Evolutionary conservation across 192 early-diverging fungal species (phyloP).

Genomic region (Piromyces sp.): DNA sequence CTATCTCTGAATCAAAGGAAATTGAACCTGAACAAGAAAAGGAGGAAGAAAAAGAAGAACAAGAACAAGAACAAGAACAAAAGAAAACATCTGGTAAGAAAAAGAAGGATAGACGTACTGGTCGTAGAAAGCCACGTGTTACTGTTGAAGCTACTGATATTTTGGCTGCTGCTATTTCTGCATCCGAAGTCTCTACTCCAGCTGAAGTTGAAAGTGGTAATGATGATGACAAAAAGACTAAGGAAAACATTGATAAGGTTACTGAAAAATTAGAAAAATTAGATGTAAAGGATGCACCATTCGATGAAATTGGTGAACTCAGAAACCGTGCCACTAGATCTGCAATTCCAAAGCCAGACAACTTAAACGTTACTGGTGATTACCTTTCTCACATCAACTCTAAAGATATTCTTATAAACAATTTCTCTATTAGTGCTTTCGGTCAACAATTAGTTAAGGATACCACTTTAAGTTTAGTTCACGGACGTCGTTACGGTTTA

Average conservation of each 20-base stretch:
- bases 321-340: constrained; percentile 9
- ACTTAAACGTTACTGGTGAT: constrained; percentile 2
- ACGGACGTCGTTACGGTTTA: constrained; percentile 61
- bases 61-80: background rate
- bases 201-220: background rate
- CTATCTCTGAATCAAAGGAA: too few species aligned
- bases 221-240: background rate
- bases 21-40: background rate
- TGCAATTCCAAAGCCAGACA: constrained; percentile 19
- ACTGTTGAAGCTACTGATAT: background rate
- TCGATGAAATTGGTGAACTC: constrained; percentile 1
- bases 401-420: constrained; percentile 12
- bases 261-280: background rate
- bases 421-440: constrained; percentile 8
- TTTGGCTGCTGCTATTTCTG: background rate
- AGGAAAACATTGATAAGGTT: background rate
- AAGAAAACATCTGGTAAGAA: background rate
- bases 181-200: background rate
- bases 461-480: constrained; percentile 37
- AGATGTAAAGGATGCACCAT: background rate
- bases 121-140: background rate
- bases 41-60: background rate
- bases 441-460: constrained; percentile 12
- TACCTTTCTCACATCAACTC: constrained; percentile 1
- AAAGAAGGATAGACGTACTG: background rate